A percentile compares a stretch with the other conserved stretches of the same genome.
Evolutionary conservation across 495 filamentous ascomycete species (phyloP).

Genomic region (Usnea hakonensis): DNA sequence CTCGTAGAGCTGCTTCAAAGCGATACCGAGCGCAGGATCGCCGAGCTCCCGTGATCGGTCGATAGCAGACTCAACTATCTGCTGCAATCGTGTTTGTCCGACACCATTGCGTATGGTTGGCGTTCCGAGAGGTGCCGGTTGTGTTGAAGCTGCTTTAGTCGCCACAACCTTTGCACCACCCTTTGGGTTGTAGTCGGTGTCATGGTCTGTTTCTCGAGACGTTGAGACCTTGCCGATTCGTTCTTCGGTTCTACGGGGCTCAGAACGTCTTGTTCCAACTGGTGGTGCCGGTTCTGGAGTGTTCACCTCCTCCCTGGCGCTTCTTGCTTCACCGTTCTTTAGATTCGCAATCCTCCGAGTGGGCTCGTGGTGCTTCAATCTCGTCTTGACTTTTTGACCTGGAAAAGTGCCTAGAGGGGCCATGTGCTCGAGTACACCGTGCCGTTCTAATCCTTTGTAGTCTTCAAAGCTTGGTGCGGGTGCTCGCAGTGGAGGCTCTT

Average conservation of each 20-base stretch:
- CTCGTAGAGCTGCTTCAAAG: slow-evolving; percentile 35
- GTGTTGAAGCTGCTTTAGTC: slow-evolving; percentile 13
- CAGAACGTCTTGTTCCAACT: slow-evolving; percentile 23
- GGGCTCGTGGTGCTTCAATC: slow-evolving; percentile 27
- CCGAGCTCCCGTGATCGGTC: slow-evolving; percentile 32
- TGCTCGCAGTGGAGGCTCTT: slow-evolving; percentile 58
- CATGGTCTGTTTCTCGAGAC: slow-evolving; percentile 23
- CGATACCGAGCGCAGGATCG: slow-evolving; percentile 32
- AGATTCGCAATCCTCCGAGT: slow-evolving; percentile 14
- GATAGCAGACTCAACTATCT: slow-evolving; percentile 35
- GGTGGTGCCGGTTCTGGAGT: slow-evolving; percentile 27
- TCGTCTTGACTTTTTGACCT: slow-evolving; percentile 38
- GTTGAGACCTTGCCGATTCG: slow-evolving; percentile 17
- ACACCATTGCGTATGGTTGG: slow-evolving; percentile 31
- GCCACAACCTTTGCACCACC: slow-evolving; percentile 11
- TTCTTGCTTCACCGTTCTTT: slow-evolving; percentile 24
- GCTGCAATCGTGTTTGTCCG: slow-evolving; percentile 29
- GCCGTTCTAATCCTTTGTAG: slow-evolving; percentile 46
- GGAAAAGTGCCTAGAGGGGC: slow-evolving; percentile 58
- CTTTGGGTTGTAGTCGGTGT: slow-evolving; percentile 17
- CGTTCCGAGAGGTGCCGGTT: slow-evolving; percentile 25
- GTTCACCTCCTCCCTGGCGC: slow-evolving; percentile 22
- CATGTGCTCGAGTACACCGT: slow-evolving; percentile 64
- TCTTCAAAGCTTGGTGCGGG: slow-evolving; percentile 66
- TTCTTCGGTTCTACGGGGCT: slow-evolving; percentile 29